Evolutionary conservation across 495 filamentous ascomycete species (phyloP).

Genomic region (Cercophora sp.): DNA sequence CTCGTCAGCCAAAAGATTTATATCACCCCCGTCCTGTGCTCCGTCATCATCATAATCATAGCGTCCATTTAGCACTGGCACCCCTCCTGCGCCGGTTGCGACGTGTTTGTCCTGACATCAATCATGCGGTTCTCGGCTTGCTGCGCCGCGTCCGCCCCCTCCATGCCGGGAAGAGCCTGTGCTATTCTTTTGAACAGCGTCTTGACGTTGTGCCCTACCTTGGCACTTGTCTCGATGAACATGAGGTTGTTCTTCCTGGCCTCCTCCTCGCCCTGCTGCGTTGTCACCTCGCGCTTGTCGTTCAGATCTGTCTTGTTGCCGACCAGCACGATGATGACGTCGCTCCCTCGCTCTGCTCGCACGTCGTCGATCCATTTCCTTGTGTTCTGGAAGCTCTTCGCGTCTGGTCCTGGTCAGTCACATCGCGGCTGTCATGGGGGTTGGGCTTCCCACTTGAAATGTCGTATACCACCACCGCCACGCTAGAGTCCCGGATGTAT

Average conservation of each 20-base stretch:
- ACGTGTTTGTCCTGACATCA: slow-evolving; percentile 84
- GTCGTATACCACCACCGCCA: slow-evolving; percentile 98
- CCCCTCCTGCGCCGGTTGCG: slow-evolving; percentile 68
- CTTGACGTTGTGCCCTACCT: slow-evolving; percentile 97
- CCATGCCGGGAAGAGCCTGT: slow-evolving; percentile 96
- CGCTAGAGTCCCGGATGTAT: slow-evolving; percentile 95
- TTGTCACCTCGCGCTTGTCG: slow-evolving; percentile 95
- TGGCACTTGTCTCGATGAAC: slow-evolving; percentile 98
- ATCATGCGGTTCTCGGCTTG: slow-evolving; percentile 76
- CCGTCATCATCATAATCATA: slow-evolving; percentile 2
- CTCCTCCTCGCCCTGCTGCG: slow-evolving; percentile 92
- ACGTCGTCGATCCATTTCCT: slow-evolving; percentile 99
- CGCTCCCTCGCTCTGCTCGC: slow-evolving; percentile 90
- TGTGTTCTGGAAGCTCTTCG: slow-evolving; percentile 95
- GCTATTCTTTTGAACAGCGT: slow-evolving; percentile 94
- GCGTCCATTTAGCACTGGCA: slow-evolving; percentile 63
- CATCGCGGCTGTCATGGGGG: slow-evolving; percentile 1
- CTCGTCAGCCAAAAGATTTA: too few species aligned
- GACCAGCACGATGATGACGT: slow-evolving; percentile 97
- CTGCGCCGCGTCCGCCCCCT: slow-evolving; percentile 66
- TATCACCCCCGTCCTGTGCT: neutral
- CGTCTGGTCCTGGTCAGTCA: slow-evolving; percentile 42
- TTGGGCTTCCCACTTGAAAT: slow-evolving; percentile 86
- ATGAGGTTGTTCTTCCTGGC: slow-evolving; percentile 96
- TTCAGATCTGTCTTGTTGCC: slow-evolving; percentile 99